A percentile compares a stretch with the other conserved stretches of the same genome.
These are phyloP conservation scores for Kuraishia floccosa DNA, from an alignment of 805 yeast genomes.

Conservation along the genomic window DNA sequence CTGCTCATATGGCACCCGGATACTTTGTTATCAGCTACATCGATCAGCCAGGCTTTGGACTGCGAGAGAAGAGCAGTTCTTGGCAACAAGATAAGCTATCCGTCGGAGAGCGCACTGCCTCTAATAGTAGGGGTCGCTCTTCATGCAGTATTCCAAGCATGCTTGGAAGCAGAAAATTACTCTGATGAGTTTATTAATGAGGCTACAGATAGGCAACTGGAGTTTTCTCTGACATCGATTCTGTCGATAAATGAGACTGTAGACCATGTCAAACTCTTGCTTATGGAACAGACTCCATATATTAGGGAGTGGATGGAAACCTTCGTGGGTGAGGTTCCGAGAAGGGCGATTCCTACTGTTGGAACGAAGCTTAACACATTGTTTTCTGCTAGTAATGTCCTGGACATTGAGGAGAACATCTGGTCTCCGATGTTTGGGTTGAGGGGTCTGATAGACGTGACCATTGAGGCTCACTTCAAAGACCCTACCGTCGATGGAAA, in stretches of 20 bases:
- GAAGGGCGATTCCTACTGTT: slow-evolving; percentile 4
- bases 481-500: slow-evolving; percentile 25
- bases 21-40: slow-evolving; percentile 66
- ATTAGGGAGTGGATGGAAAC: slow-evolving; percentile 40
- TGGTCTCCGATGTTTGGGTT: slow-evolving; percentile 89
- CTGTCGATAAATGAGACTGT: slow-evolving; percentile 41
- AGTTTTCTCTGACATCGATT: slow-evolving; percentile 23
- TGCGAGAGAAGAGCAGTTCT: slow-evolving; percentile 70
- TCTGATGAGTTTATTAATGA: slow-evolving; percentile 23
- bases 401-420: slow-evolving; percentile 83
- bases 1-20: slow-evolving; percentile 83
- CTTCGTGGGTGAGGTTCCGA: slow-evolving; percentile 21
- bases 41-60: slow-evolving; percentile 61
- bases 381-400: slow-evolving; percentile 47
- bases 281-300: slow-evolving; percentile 37
- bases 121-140: slow-evolving; percentile 74
- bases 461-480: slow-evolving; percentile 48
- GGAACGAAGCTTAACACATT: slow-evolving; percentile 20
- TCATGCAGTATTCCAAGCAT: slow-evolving; percentile 63
- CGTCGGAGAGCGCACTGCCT: slow-evolving; percentile 55
- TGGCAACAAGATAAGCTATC: slow-evolving; percentile 39
- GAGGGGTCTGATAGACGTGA: slow-evolving; percentile 84
- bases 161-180: slow-evolving; percentile 28
- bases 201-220: slow-evolving; percentile 17
- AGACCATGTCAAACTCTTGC: slow-evolving; percentile 28